Base-by-base conservation (phyloP, 805 yeast species). In the Saccharomyces kudriavzevii region DNA sequence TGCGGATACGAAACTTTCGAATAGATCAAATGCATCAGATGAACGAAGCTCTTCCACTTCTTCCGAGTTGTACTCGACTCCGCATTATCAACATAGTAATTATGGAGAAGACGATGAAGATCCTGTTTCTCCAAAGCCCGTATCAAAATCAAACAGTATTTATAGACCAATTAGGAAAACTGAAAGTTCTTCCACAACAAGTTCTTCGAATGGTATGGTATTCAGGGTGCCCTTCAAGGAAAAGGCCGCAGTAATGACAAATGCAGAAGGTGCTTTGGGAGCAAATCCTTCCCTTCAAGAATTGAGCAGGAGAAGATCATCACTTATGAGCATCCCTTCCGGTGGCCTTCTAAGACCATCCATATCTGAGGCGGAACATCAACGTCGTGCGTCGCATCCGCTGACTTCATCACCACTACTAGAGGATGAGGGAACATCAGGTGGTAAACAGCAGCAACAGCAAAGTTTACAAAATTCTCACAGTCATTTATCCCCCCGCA, bases 221-320 rank as follows among this genome's bases (percentile, higher is more conserved):
- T 85, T 85, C 64, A 74, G 90, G 62, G 70, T 80, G 14, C 89
- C 89, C 0, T 85, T 84, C 64, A 88, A 83, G 62, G 85, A 82
- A 1, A 60, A 60, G 27, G 59, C 57, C 14, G 40, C 55, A 6
- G 55, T 56, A 11, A 52, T 68, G 5, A 45, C 57, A 17, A 52
- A 60, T 28, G 49, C 54, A 9, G 52, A 50, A 25, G 29, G 2
- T 35, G 56, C n/a, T 45, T 52, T 48, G 49, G 54, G 45, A 4
- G 31, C 52, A 1, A 51, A 47, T 22, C 49, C 58, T 9, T 31
- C 59, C 24, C 52, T 43, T 9, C 51, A 53, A 47, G 49, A 55
- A 29, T 56, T 53, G 6, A 53, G 43, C 43, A 17, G 43, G 9
- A 56, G 62, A 47, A 56, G 61, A 49, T 56, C 64, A 8, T 62